Evolutionary conservation across 805 yeast genomes (phyloP).

Genomic region (Candida pseudofarinosa): DNA sequence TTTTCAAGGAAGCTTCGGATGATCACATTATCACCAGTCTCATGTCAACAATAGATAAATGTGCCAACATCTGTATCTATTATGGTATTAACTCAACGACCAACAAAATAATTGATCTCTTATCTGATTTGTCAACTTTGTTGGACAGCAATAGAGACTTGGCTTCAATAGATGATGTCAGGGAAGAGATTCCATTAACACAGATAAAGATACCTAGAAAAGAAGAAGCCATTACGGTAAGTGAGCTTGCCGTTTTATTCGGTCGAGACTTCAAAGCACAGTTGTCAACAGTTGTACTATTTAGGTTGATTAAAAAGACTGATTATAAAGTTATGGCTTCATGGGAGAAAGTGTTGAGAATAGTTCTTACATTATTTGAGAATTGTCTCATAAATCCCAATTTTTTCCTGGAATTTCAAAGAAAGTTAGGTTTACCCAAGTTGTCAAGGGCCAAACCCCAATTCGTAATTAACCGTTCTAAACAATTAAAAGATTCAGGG

Average conservation of each 20-base stretch:
- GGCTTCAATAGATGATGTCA: conserved; percentile 20
- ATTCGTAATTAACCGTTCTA: conserved; percentile 57
- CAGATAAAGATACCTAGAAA: conserved; percentile 49
- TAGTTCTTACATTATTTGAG: conserved; percentile 63
- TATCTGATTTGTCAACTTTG: conserved; percentile 68
- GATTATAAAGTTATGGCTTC: conserved; percentile 46
- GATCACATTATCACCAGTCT: conserved; percentile 85
- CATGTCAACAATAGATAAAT: conserved; percentile 82
- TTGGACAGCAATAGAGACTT: conserved; percentile 35
- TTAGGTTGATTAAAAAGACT: conserved; percentile 66
- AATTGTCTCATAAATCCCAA: conserved; percentile 67
- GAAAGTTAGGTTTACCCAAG: conserved; percentile 45
- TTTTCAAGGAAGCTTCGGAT: conserved; percentile 85
- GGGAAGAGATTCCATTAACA: conserved; percentile 43
- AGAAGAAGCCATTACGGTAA: conserved; percentile 62
- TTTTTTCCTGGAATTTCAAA: conserved; percentile 60
- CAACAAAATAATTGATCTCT: conserved; percentile 61
- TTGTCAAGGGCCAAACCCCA: conserved; percentile 65
- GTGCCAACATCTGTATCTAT: conserved; percentile 69
- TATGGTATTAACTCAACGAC: conserved; percentile 54
- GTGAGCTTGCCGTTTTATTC: conserved; percentile 75
- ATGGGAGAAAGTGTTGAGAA: conserved; percentile 60
- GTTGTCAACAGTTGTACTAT: conserved; percentile 78
- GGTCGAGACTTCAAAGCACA: conserved; percentile 94
- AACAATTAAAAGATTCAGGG: conserved; percentile 68